Evolutionary conservation across 305 asterid species (phyloP).

Genomic region (Fraxinus angustifolia): DNA sequence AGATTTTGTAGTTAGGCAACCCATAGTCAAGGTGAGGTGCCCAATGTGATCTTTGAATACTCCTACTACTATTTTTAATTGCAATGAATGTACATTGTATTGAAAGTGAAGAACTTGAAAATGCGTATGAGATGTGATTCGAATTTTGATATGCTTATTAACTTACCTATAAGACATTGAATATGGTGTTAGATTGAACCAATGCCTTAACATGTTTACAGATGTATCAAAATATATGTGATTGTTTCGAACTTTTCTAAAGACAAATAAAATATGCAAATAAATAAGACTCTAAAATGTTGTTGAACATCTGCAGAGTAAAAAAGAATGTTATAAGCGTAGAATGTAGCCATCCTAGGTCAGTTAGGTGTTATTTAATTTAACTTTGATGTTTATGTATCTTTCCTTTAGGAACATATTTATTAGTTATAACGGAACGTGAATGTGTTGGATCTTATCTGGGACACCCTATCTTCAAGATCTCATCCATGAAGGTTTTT

Average conservation of each 20-base stretch:
- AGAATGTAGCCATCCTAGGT: neutral
- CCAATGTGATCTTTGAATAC: neutral
- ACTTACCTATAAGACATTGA: neutral
- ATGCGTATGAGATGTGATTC: neutral
- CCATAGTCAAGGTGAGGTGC: neutral
- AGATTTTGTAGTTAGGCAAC: neutral
- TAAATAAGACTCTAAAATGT: neutral
- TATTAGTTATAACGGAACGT: conserved; percentile 70
- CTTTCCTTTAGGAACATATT: conserved; percentile 62
- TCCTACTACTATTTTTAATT: neutral
- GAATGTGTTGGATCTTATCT: conserved; percentile 70
- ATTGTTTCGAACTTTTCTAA: neutral
- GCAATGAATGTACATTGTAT: neutral
- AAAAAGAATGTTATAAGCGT: neutral
- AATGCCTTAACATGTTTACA: neutral
- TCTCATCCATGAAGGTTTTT: conserved; percentile 64
- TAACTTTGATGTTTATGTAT: conserved; percentile 16
- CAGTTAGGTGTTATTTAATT: neutral
- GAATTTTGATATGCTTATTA: neutral
- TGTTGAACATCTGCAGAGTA: neutral
- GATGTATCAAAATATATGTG: neutral
- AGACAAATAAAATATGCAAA: neutral
- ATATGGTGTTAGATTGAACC: neutral
- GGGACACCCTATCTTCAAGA: conserved; percentile 74
- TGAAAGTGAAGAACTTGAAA: neutral